A percentile compares a stretch with the other conserved stretches of the same genome.
phyloP scores from a whole-genome alignment of 306 rosid genomes.

The Ormosia semicastrata region DNA sequence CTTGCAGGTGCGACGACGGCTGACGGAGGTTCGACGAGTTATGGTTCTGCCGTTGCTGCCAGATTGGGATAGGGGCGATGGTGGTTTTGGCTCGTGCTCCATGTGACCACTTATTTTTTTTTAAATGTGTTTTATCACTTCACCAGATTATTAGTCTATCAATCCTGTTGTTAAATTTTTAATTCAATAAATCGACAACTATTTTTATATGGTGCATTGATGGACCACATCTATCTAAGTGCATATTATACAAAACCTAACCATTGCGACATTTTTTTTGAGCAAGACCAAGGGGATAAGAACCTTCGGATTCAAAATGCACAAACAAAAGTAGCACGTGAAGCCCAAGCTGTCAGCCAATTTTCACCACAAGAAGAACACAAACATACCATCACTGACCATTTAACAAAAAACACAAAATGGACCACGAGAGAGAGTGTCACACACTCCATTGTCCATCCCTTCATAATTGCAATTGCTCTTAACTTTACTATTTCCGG shows the following conservation, averaged over 20 bases:
- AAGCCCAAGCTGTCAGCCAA: constrained; percentile 43
- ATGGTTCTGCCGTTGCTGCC: too few relatives aligned
- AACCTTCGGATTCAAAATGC: constrained; percentile 20
- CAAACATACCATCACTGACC: constrained; percentile 21
- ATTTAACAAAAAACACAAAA: neutral
- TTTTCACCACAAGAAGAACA: constrained; percentile 43
- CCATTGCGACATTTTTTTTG: neutral
- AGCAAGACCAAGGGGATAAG: neutral
- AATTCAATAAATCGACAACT: too few relatives aligned
- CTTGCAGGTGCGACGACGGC: too few relatives aligned
- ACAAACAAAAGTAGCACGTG: constrained; percentile 46
- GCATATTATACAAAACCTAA: neutral
- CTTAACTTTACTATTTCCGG: constrained; percentile 26
- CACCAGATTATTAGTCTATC: too few relatives aligned
- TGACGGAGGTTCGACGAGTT: too few relatives aligned
- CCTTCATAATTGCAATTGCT: constrained; percentile 33
- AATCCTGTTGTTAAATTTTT: too few relatives aligned
- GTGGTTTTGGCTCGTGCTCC: too few relatives aligned
- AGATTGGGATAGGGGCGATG: too few relatives aligned
- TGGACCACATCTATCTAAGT: too few relatives aligned
- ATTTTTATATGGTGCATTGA: too few relatives aligned
- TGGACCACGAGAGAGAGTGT: constrained; percentile 23
- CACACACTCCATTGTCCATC: constrained; percentile 20
- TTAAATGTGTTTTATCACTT: too few relatives aligned
- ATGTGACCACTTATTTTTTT: too few relatives aligned